These are phyloP conservation scores for Musa acuminata DNA, from an alignment of 176 grass and related monocot genomes.

Conservation along the genomic window DNA sequence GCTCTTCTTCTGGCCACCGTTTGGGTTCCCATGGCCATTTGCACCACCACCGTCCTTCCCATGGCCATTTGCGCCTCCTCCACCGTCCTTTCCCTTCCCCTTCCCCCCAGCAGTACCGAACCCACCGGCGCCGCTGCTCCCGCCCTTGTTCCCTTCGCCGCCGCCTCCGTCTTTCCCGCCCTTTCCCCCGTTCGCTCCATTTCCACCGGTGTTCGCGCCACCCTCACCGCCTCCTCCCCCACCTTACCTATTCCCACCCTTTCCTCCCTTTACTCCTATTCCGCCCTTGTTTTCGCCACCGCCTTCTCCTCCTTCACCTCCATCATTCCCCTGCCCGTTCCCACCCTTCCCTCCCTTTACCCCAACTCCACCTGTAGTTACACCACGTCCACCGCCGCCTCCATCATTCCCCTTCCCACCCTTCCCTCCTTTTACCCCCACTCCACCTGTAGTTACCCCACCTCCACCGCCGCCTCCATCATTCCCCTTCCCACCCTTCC, in stretches of 20 bases:
- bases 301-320: constrained; percentile 2
- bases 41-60: constrained; percentile 41
- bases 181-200: constrained; percentile 23
- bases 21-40: constrained; percentile 65
- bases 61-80: constrained; percentile 19
- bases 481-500: constrained; percentile 6
- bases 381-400: neutral
- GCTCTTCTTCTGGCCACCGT: constrained; percentile 58
- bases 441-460: neutral
- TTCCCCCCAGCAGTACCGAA: constrained; percentile 7
- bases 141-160: constrained; percentile 21
- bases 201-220: neutral
- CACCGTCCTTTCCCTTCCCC: neutral
- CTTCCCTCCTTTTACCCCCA: neutral
- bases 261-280: neutral
- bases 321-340: constrained; percentile 18
- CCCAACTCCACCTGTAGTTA: constrained; percentile 3
- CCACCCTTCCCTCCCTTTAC: constrained; percentile 40
- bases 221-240: constrained; percentile 27
- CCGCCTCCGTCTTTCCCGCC: constrained; percentile 25
- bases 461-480: neutral
- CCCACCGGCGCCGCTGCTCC: constrained; percentile 2
- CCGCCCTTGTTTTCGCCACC: neutral
- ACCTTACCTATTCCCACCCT: neutral
- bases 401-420: neutral